Evolutionary conservation across 768 basidiomycete genomes (phyloP).

Genomic region (Boletus subparvulus): DNA sequence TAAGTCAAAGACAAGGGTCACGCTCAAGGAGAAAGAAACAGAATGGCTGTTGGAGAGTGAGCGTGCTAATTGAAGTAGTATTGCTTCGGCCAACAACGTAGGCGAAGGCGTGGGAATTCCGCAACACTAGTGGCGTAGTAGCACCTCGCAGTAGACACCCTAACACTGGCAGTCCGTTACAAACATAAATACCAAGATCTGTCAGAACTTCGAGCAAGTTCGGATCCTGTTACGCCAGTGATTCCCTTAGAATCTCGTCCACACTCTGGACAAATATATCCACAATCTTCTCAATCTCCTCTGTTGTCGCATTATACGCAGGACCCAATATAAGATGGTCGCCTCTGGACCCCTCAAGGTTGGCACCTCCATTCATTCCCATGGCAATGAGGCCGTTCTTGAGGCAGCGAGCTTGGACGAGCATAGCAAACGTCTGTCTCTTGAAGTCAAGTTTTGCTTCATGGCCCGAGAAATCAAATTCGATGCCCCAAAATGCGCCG

Average conservation of each 20-base stretch:
- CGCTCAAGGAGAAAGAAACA: constrained; percentile 27
- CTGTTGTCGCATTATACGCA: constrained; percentile 72
- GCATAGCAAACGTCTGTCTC: constrained; percentile 58
- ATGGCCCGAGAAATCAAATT: constrained; percentile 65
- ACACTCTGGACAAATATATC: constrained; percentile 63
- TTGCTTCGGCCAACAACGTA: constrained; percentile 20
- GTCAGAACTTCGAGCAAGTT: background rate
- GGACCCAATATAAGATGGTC: constrained; percentile 75
- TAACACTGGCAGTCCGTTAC: no score
- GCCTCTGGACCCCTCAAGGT: constrained; percentile 68
- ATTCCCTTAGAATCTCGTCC: constrained; percentile 57
- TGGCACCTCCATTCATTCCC: constrained; percentile 70
- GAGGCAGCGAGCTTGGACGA: constrained; percentile 68
- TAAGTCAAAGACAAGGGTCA: constrained; percentile 25
- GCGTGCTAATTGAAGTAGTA: constrained; percentile 27
- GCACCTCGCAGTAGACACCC: background rate
- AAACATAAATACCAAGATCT: background rate
- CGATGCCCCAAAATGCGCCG: constrained; percentile 82
- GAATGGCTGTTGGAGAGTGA: constrained; percentile 12
- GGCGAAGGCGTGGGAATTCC: constrained; percentile 31
- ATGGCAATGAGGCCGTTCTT: constrained; percentile 68
- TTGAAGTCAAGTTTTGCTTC: constrained; percentile 50
- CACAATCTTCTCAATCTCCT: constrained; percentile 69
- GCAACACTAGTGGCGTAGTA: constrained; percentile 11
- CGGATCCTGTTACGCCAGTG: constrained; percentile 10